Conservation (phyloP, 257 asterid genomes). For the Euphrasia confusa region DNA sequence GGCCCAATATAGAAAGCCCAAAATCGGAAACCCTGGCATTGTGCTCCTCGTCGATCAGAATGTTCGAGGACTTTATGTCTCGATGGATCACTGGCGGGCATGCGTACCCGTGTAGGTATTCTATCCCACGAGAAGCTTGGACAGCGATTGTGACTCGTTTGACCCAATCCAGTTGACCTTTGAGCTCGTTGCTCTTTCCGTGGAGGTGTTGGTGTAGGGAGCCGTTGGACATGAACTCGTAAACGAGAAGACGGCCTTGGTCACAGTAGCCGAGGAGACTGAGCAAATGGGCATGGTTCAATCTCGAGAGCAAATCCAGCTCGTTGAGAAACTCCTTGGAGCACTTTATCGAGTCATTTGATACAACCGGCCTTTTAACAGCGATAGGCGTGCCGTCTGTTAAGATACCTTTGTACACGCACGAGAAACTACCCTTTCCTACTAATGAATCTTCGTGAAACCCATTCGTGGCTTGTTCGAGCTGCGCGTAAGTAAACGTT, state of each 20-base stretch:
- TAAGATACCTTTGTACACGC: conserved; percentile 77
- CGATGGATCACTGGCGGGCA: conserved; percentile 96
- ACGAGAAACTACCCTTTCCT: conserved; percentile 87
- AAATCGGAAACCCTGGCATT: conserved; percentile 92
- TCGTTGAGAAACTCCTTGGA: conserved; percentile 81
- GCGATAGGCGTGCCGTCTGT: conserved; percentile 77
- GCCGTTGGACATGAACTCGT: conserved; percentile 96
- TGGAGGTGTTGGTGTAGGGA: conserved; percentile 81
- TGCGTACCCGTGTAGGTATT: conserved; percentile 85
- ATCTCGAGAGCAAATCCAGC: conserved; percentile 75
- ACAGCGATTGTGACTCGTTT: conserved; percentile 81
- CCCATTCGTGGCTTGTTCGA: conserved; percentile 63
- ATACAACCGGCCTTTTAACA: conserved; percentile 69
- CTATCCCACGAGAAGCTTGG: conserved; percentile 92
- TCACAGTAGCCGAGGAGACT: conserved; percentile 87
- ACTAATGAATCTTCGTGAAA: conserved; percentile 73
- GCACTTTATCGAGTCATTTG: conserved; percentile 72
- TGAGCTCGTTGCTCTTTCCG: conserved; percentile 38
- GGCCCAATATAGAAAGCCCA: conserved; percentile 81
- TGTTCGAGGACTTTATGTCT: conserved; percentile 86
- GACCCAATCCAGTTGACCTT: conserved; percentile 77
- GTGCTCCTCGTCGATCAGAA: conserved; percentile 87
- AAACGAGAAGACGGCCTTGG: conserved; percentile 73
- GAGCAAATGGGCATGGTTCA: conserved; percentile 82
- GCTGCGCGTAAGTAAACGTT: conserved; percentile 71